phyloP scores from a whole-genome alignment of 2,329 filamentous ascomycete species.

The Clonostachys rosea region DNA sequence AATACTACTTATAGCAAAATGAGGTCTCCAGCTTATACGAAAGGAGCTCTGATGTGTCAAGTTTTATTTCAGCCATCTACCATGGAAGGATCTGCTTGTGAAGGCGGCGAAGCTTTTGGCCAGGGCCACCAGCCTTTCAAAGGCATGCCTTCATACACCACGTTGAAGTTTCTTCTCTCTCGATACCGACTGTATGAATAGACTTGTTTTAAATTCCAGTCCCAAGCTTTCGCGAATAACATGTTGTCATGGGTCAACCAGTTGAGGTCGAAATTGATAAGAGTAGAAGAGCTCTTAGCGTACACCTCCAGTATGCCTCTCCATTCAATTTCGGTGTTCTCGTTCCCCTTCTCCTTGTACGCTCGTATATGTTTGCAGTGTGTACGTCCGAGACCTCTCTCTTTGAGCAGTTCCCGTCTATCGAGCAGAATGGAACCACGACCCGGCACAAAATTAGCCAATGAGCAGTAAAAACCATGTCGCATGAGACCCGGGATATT shows the following conservation, averaged over 20 bases:
- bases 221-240: accelerated
- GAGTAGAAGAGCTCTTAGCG: neutral
- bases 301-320: neutral
- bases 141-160: neutral
- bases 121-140: neutral
- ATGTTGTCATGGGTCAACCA: neutral
- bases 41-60: too few species aligned
- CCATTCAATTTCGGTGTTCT: neutral
- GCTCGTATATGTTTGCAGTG: neutral
- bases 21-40: too few species aligned
- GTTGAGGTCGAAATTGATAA: neutral
- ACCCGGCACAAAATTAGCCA: neutral
- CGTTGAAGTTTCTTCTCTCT: neutral
- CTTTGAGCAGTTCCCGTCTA: neutral
- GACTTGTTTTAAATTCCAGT: neutral
- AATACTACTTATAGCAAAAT: too few species aligned
- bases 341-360: neutral
- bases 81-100: too few species aligned
- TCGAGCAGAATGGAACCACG: too few species aligned
- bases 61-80: too few species aligned
- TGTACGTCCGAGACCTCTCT: neutral
- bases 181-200: neutral
- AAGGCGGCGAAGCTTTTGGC: neutral
- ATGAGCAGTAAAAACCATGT: neutral
- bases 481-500: neutral